Evolutionary conservation across 2,329 filamentous ascomycete species (phyloP).

Genomic region (Fusarium nodosum): DNA sequence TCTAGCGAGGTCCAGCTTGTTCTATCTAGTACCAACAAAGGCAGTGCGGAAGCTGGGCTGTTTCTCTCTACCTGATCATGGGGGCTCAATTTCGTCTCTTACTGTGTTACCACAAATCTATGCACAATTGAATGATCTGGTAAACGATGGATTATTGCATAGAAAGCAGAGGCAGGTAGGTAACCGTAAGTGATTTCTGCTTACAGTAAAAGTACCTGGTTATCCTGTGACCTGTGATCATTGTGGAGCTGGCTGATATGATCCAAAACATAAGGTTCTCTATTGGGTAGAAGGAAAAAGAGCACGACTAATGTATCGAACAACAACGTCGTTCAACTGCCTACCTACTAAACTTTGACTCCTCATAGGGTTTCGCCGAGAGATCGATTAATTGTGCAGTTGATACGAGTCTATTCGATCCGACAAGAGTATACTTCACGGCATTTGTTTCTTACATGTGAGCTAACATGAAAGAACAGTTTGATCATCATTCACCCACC

Average conservation of each 20-base stretch:
- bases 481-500: neutral
- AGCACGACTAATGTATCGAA: constrained; percentile 26
- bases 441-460: neutral
- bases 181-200: constrained; percentile 7
- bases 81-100: constrained; percentile 7
- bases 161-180: constrained; percentile 12
- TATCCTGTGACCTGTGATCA: constrained; percentile 12
- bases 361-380: constrained; percentile 6
- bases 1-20: constrained; percentile 1
- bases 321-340: neutral
- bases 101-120: constrained; percentile 3
- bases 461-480: neutral
- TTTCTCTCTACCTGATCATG: neutral
- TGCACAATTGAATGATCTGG: constrained; percentile 1
- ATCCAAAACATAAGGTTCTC: constrained; percentile 12
- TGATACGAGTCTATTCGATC: neutral
- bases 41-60: neutral
- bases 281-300: neutral
- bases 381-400: neutral
- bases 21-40: neutral
- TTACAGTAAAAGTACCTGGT: constrained; percentile 7
- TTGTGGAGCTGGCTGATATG: constrained; percentile 28
- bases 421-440: neutral
- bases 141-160: neutral
- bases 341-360: constrained; percentile 1